phyloP scores from a whole-genome alignment of 176 grass and related monocot genomes.

The Coix lacrymajobi region DNA sequence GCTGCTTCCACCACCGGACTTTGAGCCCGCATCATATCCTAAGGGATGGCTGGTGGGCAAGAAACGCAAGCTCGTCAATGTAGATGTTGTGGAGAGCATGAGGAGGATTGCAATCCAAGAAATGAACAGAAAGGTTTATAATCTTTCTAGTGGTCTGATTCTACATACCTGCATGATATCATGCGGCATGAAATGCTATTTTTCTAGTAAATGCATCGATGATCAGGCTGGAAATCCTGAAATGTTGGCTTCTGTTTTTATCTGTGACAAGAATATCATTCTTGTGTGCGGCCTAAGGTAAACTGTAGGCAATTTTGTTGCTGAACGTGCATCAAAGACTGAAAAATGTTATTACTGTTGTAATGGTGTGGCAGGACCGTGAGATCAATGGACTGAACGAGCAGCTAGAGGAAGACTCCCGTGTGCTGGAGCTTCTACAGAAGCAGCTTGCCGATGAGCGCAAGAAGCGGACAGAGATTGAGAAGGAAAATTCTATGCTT shows the following conservation, averaged over 20 bases:
- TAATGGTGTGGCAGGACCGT: constrained; percentile 58
- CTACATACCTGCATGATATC: constrained; percentile 5
- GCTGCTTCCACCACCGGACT: constrained; percentile 94
- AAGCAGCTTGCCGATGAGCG: constrained; percentile 71
- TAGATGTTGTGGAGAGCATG: constrained; percentile 99
- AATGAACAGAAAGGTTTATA: constrained; percentile 98
- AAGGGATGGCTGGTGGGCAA: constrained; percentile 95
- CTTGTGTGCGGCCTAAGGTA: not conserved
- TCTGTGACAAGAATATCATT: not conserved
- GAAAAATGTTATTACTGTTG: not conserved
- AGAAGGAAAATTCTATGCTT: constrained; percentile 80
- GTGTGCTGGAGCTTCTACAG: constrained; percentile 77
- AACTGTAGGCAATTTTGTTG: not conserved
- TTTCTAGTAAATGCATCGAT: not conserved
- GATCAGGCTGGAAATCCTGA: not conserved
- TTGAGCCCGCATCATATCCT: constrained; percentile 70
- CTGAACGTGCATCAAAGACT: not conserved
- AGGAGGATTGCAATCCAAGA: constrained; percentile 85
- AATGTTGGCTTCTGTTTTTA: not conserved
- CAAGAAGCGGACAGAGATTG: constrained; percentile 69
- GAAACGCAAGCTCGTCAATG: constrained; percentile 97
- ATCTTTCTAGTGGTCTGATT: constrained; percentile 20
- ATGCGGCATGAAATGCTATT: not conserved
- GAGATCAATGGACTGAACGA: constrained; percentile 89
- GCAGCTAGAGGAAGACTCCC: constrained; percentile 91